Evolutionary conservation across 495 filamentous ascomycete genomes (phyloP).

Genomic region (Pyrenula massariospora): DNA sequence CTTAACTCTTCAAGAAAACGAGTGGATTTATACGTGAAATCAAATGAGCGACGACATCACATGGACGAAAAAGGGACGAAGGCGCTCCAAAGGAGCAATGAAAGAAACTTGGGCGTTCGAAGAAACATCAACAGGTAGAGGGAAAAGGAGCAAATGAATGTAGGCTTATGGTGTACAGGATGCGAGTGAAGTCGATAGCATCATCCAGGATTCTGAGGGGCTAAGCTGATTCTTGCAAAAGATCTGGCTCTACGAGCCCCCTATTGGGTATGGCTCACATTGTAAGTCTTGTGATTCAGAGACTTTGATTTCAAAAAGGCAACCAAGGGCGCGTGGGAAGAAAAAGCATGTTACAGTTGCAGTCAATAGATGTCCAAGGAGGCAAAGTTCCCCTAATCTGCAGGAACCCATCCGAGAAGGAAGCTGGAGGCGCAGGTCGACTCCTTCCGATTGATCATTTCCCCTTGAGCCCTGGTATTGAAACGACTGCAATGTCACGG

Average conservation of each 20-base stretch:
- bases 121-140: background rate
- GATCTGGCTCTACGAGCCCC: background rate
- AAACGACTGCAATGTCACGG: background rate
- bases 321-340: background rate
- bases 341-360: background rate
- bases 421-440: background rate
- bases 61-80: background rate
- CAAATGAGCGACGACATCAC: background rate
- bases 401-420: background rate
- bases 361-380: background rate
- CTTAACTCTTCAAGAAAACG: too few species aligned
- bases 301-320: background rate
- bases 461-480: background rate
- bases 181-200: background rate
- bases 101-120: background rate
- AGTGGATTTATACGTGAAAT: background rate
- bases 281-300: background rate
- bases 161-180: background rate
- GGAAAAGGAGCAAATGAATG: background rate
- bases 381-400: background rate
- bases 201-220: background rate
- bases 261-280: background rate
- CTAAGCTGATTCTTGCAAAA: background rate
- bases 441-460: background rate
- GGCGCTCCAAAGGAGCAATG: background rate